Conservation (phyloP, 169 alveolate genomes). For the Eimeria falciformis region DNA sequence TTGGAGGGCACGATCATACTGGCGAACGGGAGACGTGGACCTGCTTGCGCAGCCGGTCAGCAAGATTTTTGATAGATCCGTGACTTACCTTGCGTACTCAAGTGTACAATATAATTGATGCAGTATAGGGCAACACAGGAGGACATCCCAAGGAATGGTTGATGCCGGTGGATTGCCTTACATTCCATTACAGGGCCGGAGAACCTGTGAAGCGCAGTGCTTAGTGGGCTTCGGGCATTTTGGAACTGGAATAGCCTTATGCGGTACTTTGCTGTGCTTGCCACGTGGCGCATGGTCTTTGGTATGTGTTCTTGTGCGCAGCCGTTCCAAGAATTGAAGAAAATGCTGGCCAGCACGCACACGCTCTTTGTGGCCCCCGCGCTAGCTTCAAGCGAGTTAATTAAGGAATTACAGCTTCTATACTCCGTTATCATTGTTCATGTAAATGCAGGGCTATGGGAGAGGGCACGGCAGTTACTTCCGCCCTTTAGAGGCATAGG, state of each 20-base stretch:
- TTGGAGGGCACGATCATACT: slow-evolving; percentile 54
- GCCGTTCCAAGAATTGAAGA: slow-evolving; percentile 64
- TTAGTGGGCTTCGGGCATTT: background rate
- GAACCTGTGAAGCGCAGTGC: background rate
- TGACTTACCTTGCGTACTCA: background rate
- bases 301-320: background rate
- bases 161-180: too few species aligned
- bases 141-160: too few species aligned
- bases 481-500: too few species aligned
- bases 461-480: too few species aligned
- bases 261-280: background rate
- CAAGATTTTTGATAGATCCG: background rate
- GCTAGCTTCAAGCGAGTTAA: slow-evolving; percentile 51
- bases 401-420: slow-evolving; percentile 52
- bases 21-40: slow-evolving; percentile 64
- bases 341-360: slow-evolving; percentile 28
- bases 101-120: background rate
- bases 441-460: slow-evolving; percentile 7
- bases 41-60: slow-evolving; percentile 18
- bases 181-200: too few species aligned
- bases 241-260: background rate
- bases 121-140: too few species aligned
- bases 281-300: background rate
- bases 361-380: slow-evolving; percentile 63
- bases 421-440: slow-evolving; percentile 54